Evolutionary conservation across 148 eudicot genomes (phyloP), one percentile per base, ranked within the genome.

Genomic region (Rhododendron ovatum): DNA sequence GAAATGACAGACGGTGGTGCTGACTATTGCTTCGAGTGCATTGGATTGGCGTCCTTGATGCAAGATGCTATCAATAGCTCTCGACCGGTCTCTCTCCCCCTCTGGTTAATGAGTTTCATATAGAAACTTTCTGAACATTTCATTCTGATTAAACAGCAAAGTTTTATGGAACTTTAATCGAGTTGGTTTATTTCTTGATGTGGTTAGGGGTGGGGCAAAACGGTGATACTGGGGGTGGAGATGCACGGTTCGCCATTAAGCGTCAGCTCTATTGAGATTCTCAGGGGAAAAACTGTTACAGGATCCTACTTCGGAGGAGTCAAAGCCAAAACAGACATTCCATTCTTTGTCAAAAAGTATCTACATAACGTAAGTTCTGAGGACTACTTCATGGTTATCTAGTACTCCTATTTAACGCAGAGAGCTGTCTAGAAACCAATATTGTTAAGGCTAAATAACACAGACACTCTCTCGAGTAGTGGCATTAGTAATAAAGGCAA

Each of bases 241-340:
- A 39, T 87, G 88, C 82, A 71, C 51, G 94, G 90, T n/a, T 80
- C 81, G 28, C 93, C 93, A 3, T 15, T 94, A 45, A 89, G 87
- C 48, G 35, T 94, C 22, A 79, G 85, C 78, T 75, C 89, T 48
- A 3, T 1, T 53, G 90, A 88, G 26, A 18, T 93, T 22, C 41
- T 91, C 9, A 41, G n/a, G 17, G 94, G 98, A 17, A 93, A 80
- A 86, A 86, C 83, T 80, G 89, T 94, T 13, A 82, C 51, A 7
- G 95, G 98, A 4, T 91, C 90, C 48, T 55, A 82, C 17, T 91
- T 91, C 65, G 94, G 95, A 8, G 98, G 98, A n/a, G 83, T 92
- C 80, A 94, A 94, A 85, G 89, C 93, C 57, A 94, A 94, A 85
- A 57, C 86, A 1, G 95, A 94, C 83, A 90, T 94, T 85, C 94